Evolutionary conservation across 495 filamentous ascomycete species (phyloP).

Genomic region (Penicillium cosmopolitanum): DNA sequence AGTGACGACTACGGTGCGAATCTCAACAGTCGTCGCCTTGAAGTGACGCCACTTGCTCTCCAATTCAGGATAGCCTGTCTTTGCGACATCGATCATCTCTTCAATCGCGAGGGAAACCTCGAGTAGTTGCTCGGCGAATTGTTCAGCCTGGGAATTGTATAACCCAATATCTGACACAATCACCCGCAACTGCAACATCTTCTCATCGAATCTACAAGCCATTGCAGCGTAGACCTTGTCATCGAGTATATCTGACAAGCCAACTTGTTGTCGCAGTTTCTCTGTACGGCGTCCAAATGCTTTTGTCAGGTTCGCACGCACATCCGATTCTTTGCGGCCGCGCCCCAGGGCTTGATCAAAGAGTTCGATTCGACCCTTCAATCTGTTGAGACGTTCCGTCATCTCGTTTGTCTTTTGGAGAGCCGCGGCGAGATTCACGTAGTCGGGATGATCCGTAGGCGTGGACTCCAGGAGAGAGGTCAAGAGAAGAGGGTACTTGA

Average conservation of each 20-base stretch:
- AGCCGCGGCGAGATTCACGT: slow-evolving; percentile 64
- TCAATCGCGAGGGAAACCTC: slow-evolving; percentile 73
- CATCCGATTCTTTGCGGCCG: slow-evolving; percentile 89
- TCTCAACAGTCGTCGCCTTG: slow-evolving; percentile 77
- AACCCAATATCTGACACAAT: slow-evolving; percentile 87
- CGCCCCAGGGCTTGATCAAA: slow-evolving; percentile 84
- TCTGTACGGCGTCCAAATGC: slow-evolving; percentile 85
- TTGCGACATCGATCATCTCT: slow-evolving; percentile 58
- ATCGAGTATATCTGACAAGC: slow-evolving; percentile 66
- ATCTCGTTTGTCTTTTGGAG: slow-evolving; percentile 76
- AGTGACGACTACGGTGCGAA: slow-evolving; percentile 73
- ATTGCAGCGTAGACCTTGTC: slow-evolving; percentile 78
- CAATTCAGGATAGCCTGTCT: slow-evolving; percentile 72
- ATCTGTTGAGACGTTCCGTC: slow-evolving; percentile 82
- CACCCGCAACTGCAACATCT: slow-evolving; percentile 86
- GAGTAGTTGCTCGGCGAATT: slow-evolving; percentile 72
- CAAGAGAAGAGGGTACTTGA: slow-evolving; percentile 89
- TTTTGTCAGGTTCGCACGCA: slow-evolving; percentile 78
- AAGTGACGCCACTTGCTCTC: slow-evolving; percentile 92
- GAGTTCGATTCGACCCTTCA: slow-evolving; percentile 87
- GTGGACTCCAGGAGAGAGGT: slow-evolving; percentile 77
- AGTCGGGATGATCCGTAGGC: slow-evolving; percentile 80
- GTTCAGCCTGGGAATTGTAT: slow-evolving; percentile 73
- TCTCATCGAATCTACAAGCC: slow-evolving; percentile 78
- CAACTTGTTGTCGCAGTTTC: slow-evolving; percentile 71